Evolutionary conservation across 2,329 filamentous ascomycete species (phyloP), one percentile per base, ranked within the genome.

Genomic region (Colletotrichum spinosum): DNA sequence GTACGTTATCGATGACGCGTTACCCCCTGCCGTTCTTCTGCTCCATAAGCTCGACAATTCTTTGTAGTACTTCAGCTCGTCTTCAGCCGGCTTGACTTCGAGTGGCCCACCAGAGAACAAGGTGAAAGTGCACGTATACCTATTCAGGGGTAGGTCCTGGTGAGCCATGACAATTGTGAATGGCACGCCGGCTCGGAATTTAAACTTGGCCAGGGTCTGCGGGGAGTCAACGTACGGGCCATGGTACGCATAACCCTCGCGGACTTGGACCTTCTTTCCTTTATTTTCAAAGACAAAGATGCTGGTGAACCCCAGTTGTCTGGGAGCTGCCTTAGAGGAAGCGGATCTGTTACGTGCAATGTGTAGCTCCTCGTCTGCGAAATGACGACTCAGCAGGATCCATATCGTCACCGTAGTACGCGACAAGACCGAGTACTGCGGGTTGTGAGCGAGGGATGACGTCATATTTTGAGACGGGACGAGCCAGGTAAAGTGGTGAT

Each of bases 171-270:
- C 92, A 6, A 92, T 80, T 1, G 84, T 86, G 69, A 86, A 86
- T 4, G 73, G 71, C 50, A 76, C 80, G n/a, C 74, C 75, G 4
- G 81, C 78, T 38, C 70, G 70, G 6, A 75, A 70, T 10, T 75
- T 69, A 4, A 97, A 85, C 63, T 91, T 90, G 49, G 97, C 88
- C 8, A 99, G 86, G 0, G 92, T 97, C 76, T 98, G 97, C 2
- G 94, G 94, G 2, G 94, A 97, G 77, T 97, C 95, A 39, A 98
- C 93, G 68, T 93, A 97, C n/a, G 93, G 92, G 0, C 91, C 92
- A 41, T 91, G 88, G 71, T 92, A 88, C 0, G 92, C 76, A 33
- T 89, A 86, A 7, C 88, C 88, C 60, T 95, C 92, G 57, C 88
- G 89, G 12, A 96, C 82, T 69, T 93, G 90, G 0, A 97, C 89